Conservation (phyloP, 495 filamentous ascomycete species). For the Hypoxylon rickii region DNA sequence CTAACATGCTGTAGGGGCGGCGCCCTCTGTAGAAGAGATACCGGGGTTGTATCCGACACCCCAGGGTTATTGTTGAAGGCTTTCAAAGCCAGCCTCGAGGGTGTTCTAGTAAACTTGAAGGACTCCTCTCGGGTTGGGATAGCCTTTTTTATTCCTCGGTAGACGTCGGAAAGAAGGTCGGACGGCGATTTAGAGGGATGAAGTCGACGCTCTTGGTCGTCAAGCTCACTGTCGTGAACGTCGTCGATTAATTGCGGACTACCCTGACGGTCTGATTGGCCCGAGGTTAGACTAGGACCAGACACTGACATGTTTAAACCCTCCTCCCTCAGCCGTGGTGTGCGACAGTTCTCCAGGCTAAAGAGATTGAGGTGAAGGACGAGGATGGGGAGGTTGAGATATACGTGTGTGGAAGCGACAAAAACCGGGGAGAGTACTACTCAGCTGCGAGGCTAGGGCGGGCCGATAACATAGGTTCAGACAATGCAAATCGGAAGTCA, state of each 20-base stretch:
- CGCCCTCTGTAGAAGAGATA: conserved; percentile 32
- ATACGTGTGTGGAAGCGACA: conserved; percentile 10
- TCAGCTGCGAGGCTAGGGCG: conserved; percentile 21
- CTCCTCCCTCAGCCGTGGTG: conserved; percentile 11
- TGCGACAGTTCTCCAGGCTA: conserved; percentile 6
- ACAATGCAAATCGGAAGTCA: too few relatives aligned
- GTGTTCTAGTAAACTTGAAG: conserved; percentile 31
- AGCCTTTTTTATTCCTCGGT: conserved; percentile 55
- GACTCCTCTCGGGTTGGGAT: conserved; percentile 47
- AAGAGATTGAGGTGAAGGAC: conserved; percentile 4
- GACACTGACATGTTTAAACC: conserved; percentile 27
- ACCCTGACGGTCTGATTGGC: conserved; percentile 24
- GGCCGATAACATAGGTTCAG: conserved; percentile 3
- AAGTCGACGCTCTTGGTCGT: conserved; percentile 42
- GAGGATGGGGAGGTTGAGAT: conserved; percentile 13
- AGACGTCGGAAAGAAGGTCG: conserved; percentile 54
- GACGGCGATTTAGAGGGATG: conserved; percentile 42
- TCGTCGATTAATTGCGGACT: conserved; percentile 25
- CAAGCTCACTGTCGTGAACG: conserved; percentile 44
- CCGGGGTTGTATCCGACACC: conserved; percentile 32
- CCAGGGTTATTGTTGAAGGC: conserved; percentile 28
- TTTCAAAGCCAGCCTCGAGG: conserved; percentile 41
- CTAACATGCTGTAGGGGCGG: conserved; percentile 50
- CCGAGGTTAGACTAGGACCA: conserved; percentile 27
- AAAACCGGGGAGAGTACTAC: conserved; percentile 24